A percentile compares a stretch with the other conserved stretches of the same genome.
Evolutionary conservation across 306 rosid species (phyloP).

Genomic region (Rubus parviflorus): DNA sequence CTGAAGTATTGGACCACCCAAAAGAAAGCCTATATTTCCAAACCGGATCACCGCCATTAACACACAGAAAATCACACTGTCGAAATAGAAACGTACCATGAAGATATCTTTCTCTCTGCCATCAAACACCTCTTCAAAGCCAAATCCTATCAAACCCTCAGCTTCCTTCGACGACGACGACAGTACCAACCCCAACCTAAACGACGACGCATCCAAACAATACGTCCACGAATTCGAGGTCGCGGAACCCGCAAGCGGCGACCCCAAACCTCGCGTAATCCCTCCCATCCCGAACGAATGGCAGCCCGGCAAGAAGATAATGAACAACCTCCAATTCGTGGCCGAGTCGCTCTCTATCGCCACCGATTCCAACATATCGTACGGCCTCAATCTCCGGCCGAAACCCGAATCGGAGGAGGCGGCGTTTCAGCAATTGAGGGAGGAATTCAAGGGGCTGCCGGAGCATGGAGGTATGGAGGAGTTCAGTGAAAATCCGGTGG

Average conservation of each 20-base stretch:
- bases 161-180: conserved; percentile 2
- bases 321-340: conserved; percentile 36
- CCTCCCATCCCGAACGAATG: conserved; percentile 36
- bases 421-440: conserved; percentile 53
- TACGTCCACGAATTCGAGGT: conserved; percentile 41
- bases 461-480: conserved; percentile 68
- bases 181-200: neutral
- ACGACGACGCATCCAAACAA: conserved; percentile 8
- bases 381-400: conserved; percentile 57
- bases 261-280: conserved; percentile 22
- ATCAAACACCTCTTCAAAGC: conserved; percentile 36
- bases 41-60: too few species aligned
- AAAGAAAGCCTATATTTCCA: too few species aligned
- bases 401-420: conserved; percentile 22
- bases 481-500: conserved; percentile 58
- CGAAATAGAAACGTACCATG: conserved; percentile 19
- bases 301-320: conserved; percentile 38
- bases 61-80: too few species aligned
- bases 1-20: too few species aligned
- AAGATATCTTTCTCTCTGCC: conserved; percentile 44
- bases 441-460: conserved; percentile 55
- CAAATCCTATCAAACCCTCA: conserved; percentile 34
- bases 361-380: conserved; percentile 34
- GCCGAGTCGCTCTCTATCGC: conserved; percentile 25
- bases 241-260: conserved; percentile 26